Percentiles rank a stretch among this genome's conserved stretches.
phyloP scores from a whole-genome alignment of 495 filamentous ascomycete genomes.

The Talaromyces stipitatus region DNA sequence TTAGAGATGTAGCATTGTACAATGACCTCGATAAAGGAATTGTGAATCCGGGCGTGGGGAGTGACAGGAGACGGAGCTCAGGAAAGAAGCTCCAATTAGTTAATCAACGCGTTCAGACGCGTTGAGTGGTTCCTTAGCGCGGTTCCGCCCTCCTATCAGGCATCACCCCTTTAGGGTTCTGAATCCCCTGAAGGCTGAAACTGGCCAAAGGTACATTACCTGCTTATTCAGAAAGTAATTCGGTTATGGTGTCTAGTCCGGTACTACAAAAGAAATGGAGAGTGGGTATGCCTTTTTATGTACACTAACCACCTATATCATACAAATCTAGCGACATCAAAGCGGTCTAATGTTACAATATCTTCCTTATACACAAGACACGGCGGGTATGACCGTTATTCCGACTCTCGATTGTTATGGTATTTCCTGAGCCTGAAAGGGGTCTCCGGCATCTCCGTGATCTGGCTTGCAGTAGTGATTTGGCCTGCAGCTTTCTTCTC shows the following conservation, averaged over 20 bases:
- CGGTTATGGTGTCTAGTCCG: too few species aligned
- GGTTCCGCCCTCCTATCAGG: too few species aligned
- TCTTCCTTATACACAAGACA: background rate
- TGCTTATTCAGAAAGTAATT: too few species aligned
- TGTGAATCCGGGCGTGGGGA: background rate
- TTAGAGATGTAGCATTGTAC: background rate
- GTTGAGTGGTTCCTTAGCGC: constrained; percentile 1
- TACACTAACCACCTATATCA: background rate
- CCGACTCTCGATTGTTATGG: background rate
- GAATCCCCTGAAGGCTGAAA: background rate
- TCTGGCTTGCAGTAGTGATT: background rate
- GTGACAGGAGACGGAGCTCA: too few species aligned
- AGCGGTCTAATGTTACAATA: background rate
- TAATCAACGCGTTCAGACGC: constrained; percentile 6
- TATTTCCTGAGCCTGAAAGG: background rate
- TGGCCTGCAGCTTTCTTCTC: background rate
- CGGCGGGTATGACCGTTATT: background rate
- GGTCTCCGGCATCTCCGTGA: background rate
- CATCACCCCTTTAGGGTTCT: background rate
- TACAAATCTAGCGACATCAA: background rate
- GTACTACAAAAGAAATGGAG: background rate
- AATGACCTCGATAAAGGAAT: background rate
- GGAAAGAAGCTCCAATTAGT: too few species aligned
- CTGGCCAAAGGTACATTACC: background rate
- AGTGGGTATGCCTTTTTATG: background rate